These are phyloP conservation scores for Mycena rosella DNA, from an alignment of 768 basidiomycete genomes.

Conservation along the genomic window DNA sequence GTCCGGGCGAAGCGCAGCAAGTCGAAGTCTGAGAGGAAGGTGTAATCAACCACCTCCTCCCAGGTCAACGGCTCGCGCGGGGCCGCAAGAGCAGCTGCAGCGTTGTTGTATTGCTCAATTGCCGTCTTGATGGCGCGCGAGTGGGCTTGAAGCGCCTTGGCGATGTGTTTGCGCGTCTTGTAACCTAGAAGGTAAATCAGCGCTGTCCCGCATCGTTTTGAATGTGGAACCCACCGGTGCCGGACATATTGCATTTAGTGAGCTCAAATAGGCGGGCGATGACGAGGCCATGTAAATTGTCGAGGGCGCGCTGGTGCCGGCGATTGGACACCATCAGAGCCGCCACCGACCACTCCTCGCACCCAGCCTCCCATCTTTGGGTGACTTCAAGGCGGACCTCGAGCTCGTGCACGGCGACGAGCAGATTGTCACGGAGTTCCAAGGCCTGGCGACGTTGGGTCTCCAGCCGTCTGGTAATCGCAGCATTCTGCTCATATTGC, in stretches of 20 bases:
- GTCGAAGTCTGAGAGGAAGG: too few species aligned
- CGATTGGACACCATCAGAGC: neutral
- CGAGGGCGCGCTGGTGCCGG: neutral
- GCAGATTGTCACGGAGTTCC: neutral
- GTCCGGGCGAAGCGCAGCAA: neutral
- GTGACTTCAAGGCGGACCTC: neutral
- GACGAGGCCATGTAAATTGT: neutral
- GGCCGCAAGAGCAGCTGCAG: neutral
- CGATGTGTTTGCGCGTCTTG: constrained; percentile 1
- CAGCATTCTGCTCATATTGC: neutral
- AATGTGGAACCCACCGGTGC: neutral
- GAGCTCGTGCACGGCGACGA: neutral
- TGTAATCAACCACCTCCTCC: constrained; percentile 3
- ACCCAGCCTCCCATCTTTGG: neutral
- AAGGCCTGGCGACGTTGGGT: neutral
- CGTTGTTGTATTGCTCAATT: neutral
- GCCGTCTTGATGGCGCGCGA: neutral
- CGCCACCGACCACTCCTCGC: neutral
- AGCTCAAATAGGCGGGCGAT: neutral
- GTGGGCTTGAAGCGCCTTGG: neutral
- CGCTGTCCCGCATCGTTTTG: neutral
- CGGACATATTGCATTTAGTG: neutral
- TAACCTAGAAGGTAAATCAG: neutral
- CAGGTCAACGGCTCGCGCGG: neutral
- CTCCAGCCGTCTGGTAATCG: neutral